These are phyloP conservation scores for Pseudogymnoascus sp. DNA, from an alignment of 2,329 filamentous ascomycete genomes.

Conservation along the genomic window DNA sequence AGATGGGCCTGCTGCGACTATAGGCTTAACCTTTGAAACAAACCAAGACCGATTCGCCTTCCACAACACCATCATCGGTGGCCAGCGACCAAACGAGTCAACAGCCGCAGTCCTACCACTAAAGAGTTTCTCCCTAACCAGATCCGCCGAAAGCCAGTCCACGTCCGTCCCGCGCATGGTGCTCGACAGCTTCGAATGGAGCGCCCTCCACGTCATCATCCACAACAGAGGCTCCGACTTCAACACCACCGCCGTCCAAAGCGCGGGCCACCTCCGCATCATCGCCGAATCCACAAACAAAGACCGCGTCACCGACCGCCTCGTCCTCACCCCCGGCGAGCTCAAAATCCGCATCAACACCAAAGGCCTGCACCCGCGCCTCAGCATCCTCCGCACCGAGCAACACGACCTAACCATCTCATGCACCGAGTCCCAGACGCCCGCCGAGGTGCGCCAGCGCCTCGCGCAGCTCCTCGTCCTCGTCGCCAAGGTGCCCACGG, in stretches of 20 bases:
- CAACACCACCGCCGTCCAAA: slow-evolving; percentile 45
- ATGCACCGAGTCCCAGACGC: slow-evolving; percentile 58
- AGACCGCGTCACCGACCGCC: slow-evolving; percentile 71
- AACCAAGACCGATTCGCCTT: slow-evolving; percentile 62
- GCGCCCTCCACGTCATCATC: slow-evolving; percentile 64
- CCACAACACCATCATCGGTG: slow-evolving; percentile 66
- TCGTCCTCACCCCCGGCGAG: slow-evolving; percentile 74
- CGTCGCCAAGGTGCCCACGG: slow-evolving; percentile 36
- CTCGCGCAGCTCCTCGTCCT: slow-evolving; percentile 43
- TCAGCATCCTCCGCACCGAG: slow-evolving; percentile 62
- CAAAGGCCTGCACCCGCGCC: slow-evolving; percentile 42
- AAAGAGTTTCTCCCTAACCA: slow-evolving; percentile 55
- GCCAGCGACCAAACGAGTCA: slow-evolving; percentile 40
- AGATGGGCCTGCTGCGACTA: slow-evolving; percentile 42
- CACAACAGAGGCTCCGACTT: slow-evolving; percentile 47
- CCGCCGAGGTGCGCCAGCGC: slow-evolving; percentile 53
- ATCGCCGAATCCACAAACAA: slow-evolving; percentile 62
- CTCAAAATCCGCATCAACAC: slow-evolving; percentile 52
- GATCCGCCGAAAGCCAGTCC: slow-evolving; percentile 36
- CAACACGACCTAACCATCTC: slow-evolving; percentile 73
- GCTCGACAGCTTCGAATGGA: slow-evolving; percentile 46
- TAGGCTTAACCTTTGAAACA: slow-evolving; percentile 71
- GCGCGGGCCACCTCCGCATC: slow-evolving; percentile 66
- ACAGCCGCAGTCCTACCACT: slow-evolving; percentile 64
- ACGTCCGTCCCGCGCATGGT: slow-evolving; percentile 8